Base-by-base conservation (phyloP, 192 early-diverging fungal species). In the Glomus cerebriforme region DNA sequence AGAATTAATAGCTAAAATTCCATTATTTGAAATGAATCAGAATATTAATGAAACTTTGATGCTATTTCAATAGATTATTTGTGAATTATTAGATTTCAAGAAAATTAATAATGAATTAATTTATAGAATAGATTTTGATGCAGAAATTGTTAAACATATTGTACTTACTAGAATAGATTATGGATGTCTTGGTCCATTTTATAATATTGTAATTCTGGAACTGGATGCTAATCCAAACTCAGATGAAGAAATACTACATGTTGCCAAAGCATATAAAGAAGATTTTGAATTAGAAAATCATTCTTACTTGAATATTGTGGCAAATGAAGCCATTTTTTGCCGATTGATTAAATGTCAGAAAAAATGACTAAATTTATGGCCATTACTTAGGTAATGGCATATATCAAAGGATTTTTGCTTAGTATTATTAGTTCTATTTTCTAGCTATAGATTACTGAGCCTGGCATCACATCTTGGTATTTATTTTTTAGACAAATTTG, bases 381-480 rank as follows among this genome's bases (percentile, higher is more conserved):
- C 35, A 3, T 12, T 73, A 7, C 26, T 73, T 54, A 27, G 29
- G 13, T 17, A 73, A 32, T 73, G 31, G 29, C 15, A 73, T 12
- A 73, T 26, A 0, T 73, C 49, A 1, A 47, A 73, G 31, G n/a
- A 34, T 1, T 54, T 73, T 4, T 73, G 49, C 54, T 10, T 5
- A 12, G 29, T 29, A n/a, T 58, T 73, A 62, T 43, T 75, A n/a
- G 62, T 15, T 32, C 15, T 75, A n/a, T 59, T 75, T 26, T 75
- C n/a, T 22, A 22, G 22, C 0, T 63, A 63, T 75, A 19, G 59
- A 24, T 62, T 75, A 26, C 8, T 47, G 2, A 63, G 31, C 15
- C n/a, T 75, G 24, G 35, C 22, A 29, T 24, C 73, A 43, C 34
- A 9, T 22, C 37, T 75, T 35, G 59, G n/a, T 37, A 31, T 62